Conservation (phyloP, 2,329 filamentous ascomycete species). For the Colletotrichum chlorophyti region DNA sequence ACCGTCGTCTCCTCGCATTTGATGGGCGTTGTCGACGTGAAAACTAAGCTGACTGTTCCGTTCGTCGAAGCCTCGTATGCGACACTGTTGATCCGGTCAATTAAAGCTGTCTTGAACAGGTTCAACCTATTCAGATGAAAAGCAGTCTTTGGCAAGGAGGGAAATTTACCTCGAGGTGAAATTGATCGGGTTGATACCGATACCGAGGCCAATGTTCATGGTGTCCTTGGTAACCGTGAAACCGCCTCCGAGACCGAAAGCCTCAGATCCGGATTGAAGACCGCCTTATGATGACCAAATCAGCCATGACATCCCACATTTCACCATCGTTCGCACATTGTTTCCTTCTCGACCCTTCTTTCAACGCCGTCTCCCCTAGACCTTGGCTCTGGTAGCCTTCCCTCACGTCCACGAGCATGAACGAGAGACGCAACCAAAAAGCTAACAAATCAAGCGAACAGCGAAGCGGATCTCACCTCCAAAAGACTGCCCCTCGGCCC, state of each 20-base stretch:
- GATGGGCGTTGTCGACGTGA: conserved; percentile 12
- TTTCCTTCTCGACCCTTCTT: not conserved
- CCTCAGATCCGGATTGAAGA: conserved; percentile 17
- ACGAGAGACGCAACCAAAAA: too few species aligned
- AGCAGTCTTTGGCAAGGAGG: too few species aligned
- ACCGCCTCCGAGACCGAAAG: conserved; percentile 23
- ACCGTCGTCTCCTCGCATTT: conserved; percentile 24
- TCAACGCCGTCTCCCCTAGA: too few species aligned
- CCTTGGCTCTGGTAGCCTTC: too few species aligned
- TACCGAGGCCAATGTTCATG: conserved; percentile 19
- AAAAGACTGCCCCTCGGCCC: conserved; percentile 11
- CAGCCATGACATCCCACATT: not conserved
- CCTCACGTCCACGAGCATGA: too few species aligned
- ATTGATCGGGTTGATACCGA: conserved; percentile 9
- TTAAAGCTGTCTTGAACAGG: too few species aligned
- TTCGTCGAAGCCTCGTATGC: conserved; percentile 16
- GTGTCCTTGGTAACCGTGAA: conserved; percentile 23
- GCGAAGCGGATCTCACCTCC: too few species aligned
- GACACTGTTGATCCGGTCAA: too few species aligned
- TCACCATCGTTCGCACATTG: not conserved
- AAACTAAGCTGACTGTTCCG: conserved; percentile 10
- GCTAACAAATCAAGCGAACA: too few species aligned
- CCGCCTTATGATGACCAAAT: not conserved
- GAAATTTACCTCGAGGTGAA: conserved; percentile 18
- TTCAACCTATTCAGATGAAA: accelerated